Percentiles rank a stretch among this genome's conserved stretches.
Evolutionary conservation across 1,139 yeast genomes (phyloP).

Genomic region (Yamadazyma membranifaciens): DNA sequence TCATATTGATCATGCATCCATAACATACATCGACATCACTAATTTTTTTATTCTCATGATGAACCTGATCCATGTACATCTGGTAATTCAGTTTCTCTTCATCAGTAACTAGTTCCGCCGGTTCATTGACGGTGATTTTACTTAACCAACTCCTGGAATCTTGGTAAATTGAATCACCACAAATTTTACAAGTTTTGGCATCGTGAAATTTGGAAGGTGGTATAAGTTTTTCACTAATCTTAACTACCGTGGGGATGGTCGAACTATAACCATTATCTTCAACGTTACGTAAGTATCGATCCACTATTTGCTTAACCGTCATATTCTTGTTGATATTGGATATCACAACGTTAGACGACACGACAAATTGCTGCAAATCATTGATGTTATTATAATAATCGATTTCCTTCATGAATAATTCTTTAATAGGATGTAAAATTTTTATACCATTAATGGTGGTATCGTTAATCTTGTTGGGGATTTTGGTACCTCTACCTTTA

Average conservation of each 20-base stretch:
- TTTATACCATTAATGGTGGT: constrained; percentile 35
- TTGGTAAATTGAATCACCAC: constrained; percentile 49
- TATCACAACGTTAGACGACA: constrained; percentile 15
- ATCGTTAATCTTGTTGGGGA: constrained; percentile 55
- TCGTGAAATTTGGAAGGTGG: constrained; percentile 39
- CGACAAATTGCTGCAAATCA: constrained; percentile 19
- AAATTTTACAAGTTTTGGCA: constrained; percentile 43
- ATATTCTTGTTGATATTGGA: constrained; percentile 56
- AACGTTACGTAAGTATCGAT: constrained; percentile 68
- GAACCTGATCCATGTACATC: constrained; percentile 16
- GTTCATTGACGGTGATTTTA: constrained; percentile 65
- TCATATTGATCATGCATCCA: constrained; percentile 71
- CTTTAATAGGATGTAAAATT: constrained; percentile 70
- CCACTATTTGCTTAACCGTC: constrained; percentile 78
- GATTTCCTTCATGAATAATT: constrained; percentile 66
- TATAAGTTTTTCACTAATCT: constrained; percentile 79
- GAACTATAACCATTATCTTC: constrained; percentile 82
- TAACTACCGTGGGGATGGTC: constrained; percentile 89
- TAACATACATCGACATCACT: constrained; percentile 53
- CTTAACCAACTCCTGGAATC: constrained; percentile 70
- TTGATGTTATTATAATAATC: constrained; percentile 47
- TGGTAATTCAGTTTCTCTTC: constrained; percentile 43
- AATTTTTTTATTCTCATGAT: constrained; percentile 6
- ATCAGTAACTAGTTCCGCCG: constrained; percentile 50
- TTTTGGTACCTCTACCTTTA: constrained; percentile 82